These are phyloP conservation scores for Lipomyces chichibuensis DNA, from an alignment of 805 yeast genomes.

Conservation along the genomic window DNA sequence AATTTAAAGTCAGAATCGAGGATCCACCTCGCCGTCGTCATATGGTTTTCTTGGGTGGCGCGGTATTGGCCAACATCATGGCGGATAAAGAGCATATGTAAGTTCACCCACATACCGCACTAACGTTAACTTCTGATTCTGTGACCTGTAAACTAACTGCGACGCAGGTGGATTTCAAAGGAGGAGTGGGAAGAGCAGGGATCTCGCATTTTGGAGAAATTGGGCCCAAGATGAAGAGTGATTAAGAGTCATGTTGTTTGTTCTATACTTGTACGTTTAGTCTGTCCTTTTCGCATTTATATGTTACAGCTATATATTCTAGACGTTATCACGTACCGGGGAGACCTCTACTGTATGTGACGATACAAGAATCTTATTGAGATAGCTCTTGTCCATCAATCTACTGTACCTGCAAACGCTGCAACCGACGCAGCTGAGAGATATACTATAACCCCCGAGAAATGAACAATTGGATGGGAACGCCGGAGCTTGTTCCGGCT, in stretches of 20 bases:
- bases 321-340: neutral
- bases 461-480: no score
- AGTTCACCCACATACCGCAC: neutral
- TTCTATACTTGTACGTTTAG: neutral
- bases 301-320: neutral
- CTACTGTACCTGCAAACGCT: neutral
- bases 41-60: constrained; percentile 99
- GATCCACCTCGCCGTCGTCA: constrained; percentile 99
- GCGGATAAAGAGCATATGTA: constrained; percentile 94
- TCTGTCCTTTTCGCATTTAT: neutral
- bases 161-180: constrained; percentile 74
- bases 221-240: constrained; percentile 75
- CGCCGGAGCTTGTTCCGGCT: no score
- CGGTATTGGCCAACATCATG: constrained; percentile 96
- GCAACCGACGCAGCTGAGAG: neutral
- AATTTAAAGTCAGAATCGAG: constrained; percentile 94
- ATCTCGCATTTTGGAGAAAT: constrained; percentile 75
- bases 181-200: constrained; percentile 99
- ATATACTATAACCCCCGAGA: no score
- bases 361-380: neutral
- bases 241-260: neutral
- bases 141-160: neutral
- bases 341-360: neutral
- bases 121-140: neutral
- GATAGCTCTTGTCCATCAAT: neutral